Conservation (phyloP, 1,139 yeast species). For the Candida tunisiensis region DNA sequence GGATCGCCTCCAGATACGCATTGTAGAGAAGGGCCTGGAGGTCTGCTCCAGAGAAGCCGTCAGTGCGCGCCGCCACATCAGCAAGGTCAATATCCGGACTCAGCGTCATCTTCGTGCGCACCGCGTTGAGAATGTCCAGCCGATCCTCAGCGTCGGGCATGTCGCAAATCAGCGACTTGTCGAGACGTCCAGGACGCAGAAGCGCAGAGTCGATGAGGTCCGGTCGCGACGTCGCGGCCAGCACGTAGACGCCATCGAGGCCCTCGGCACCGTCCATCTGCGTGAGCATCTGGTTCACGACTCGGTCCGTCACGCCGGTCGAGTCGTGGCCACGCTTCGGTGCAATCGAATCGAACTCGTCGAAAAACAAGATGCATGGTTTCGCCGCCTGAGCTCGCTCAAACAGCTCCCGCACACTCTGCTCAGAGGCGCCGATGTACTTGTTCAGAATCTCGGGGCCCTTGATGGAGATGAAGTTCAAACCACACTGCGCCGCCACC, state of each 20-base stretch:
- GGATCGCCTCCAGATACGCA: conserved; percentile 85
- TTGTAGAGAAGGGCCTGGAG: conserved; percentile 84
- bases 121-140: conserved; percentile 50
- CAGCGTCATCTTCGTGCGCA: conserved; percentile 25
- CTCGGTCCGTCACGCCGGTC: conserved; percentile 95
- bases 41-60: conserved; percentile 90
- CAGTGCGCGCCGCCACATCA: conserved; percentile 41
- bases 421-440: conserved; percentile 96
- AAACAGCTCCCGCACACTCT: conserved; percentile 80
- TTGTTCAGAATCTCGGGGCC: conserved; percentile 95
- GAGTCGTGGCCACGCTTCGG: conserved; percentile 98
- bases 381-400: conserved; percentile 90
- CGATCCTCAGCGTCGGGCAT: conserved; percentile 64
- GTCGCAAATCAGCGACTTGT: conserved; percentile 80
- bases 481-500: conserved; percentile 85
- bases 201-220: conserved; percentile 92
- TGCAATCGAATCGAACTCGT: conserved; percentile 95
- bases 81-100: conserved; percentile 34
- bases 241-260: conserved; percentile 85
- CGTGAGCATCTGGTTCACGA: conserved; percentile 89
- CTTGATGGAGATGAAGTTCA: conserved; percentile 83
- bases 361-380: conserved; percentile 88
- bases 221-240: conserved; percentile 93
- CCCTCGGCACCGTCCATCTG: conserved; percentile 99
- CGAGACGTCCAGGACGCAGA: conserved; percentile 88